Conservation (phyloP, 495 filamentous ascomycete genomes). For the Penicillium ucsense region DNA sequence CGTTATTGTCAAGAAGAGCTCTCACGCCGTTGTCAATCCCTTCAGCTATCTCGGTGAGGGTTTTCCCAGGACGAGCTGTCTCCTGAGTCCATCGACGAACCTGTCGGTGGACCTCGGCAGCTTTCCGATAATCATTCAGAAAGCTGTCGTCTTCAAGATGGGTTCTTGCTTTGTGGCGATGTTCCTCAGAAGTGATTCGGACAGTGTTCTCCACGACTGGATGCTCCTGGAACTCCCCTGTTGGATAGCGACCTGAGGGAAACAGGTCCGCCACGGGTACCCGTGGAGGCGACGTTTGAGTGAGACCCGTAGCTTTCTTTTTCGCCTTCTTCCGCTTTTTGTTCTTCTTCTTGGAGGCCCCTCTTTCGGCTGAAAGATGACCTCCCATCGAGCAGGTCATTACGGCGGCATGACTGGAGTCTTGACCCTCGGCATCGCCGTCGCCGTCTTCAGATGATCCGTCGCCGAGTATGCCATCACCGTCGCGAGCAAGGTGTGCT, state of each 20-base stretch:
- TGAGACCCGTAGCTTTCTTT: conserved; percentile 30
- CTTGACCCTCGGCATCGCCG: conserved; percentile 46
- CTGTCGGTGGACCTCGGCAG: conserved; percentile 66
- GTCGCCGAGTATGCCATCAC: conserved; percentile 30
- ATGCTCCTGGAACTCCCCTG: conserved; percentile 44
- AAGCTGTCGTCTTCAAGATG: conserved; percentile 45
- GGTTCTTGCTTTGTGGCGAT: conserved; percentile 38
- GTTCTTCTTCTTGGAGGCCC: conserved; percentile 29
- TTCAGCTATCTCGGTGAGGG: conserved; percentile 71
- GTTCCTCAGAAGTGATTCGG: conserved; percentile 51
- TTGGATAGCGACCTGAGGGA: conserved; percentile 39
- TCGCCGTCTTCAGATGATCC: conserved; percentile 24
- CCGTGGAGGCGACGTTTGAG: conserved; percentile 47
- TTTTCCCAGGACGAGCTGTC: conserved; percentile 72
- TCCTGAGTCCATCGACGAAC: conserved; percentile 75
- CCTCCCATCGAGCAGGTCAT: conserved; percentile 13
- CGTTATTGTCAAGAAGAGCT: conserved; percentile 66
- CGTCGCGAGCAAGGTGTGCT: conserved; percentile 25
- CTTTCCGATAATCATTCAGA: conserved; percentile 50
- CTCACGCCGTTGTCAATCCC: conserved; percentile 81
- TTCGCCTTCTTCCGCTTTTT: conserved; percentile 47
- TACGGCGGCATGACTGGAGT: conserved; percentile 7
- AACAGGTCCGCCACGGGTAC: conserved; percentile 43
- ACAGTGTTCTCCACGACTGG: conserved; percentile 36
- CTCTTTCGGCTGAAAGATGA: not conserved